Conservation (phyloP, 1,284 basidiomycete genomes). For the Irpex sp. region DNA sequence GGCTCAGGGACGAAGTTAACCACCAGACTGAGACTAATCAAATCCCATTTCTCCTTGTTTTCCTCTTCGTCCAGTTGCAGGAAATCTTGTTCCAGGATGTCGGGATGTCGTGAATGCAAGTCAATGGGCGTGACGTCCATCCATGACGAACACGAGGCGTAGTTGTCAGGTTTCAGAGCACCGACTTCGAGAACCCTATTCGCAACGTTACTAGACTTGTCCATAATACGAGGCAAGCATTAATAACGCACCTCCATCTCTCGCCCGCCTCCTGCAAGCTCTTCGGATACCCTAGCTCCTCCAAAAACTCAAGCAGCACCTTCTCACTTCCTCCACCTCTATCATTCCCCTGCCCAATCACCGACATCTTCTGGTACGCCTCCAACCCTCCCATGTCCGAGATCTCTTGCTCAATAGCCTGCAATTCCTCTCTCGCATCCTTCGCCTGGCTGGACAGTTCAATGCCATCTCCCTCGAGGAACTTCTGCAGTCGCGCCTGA, state of each 20-base stretch:
- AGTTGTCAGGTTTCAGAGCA: conserved; percentile 82
- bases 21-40: conserved; percentile 82
- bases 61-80: conserved; percentile 50
- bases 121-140: conserved; percentile 76
- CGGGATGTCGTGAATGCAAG: conserved; percentile 74
- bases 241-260: conserved; percentile 20
- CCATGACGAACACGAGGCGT: conserved; percentile 61
- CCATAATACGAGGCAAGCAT: background rate
- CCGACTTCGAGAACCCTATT: conserved; percentile 81
- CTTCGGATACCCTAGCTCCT: conserved; percentile 43
- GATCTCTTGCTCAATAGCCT: conserved; percentile 57
- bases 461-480: conserved; percentile 9
- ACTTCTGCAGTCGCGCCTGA: conserved; percentile 43
- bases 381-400: conserved; percentile 70
- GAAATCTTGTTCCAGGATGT: conserved; percentile 81
- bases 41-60: conserved; percentile 60
- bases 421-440: conserved; percentile 32
- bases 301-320: conserved; percentile 73
- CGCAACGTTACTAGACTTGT: background rate
- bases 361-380: conserved; percentile 79
- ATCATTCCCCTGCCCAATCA: conserved; percentile 72
- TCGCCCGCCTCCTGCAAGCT: conserved; percentile 17
- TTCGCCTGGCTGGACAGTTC: conserved; percentile 1
- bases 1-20: conserved; percentile 84
- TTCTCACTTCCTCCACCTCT: conserved; percentile 85